phyloP scores from a whole-genome alignment of 192 early-diverging fungal genomes.

The Coemansia sp. region DNA sequence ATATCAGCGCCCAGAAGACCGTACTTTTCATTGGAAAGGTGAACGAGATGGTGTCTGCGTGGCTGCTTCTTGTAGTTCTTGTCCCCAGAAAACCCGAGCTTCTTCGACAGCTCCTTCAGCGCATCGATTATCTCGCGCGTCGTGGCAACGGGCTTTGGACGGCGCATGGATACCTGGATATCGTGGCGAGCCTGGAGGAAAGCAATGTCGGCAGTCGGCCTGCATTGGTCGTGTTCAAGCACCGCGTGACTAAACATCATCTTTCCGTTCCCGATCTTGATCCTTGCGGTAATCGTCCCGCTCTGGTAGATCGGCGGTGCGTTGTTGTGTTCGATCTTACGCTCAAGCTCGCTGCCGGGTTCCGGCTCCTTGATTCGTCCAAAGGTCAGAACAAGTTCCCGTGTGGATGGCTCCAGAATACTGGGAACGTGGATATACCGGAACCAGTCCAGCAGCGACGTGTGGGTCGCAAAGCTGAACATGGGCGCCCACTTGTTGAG shows the following conservation, averaged over 20 bases:
- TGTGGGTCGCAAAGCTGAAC: slow-evolving; percentile 34
- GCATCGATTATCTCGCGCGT: background rate
- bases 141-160: slow-evolving; percentile 9
- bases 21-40: slow-evolving; percentile 16
- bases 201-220: slow-evolving; percentile 22
- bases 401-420: background rate
- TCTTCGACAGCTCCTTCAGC: slow-evolving; percentile 9
- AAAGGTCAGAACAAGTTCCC: slow-evolving; percentile 29
- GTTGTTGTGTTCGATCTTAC: slow-evolving; percentile 2
- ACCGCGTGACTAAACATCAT: slow-evolving; percentile 11
- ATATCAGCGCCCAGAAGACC: slow-evolving; percentile 22
- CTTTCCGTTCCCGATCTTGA: slow-evolving; percentile 12
- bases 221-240: slow-evolving; percentile 2
- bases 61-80: background rate
- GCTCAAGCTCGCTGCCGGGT: background rate
- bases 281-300: slow-evolving; percentile 22
- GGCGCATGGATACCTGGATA: slow-evolving; percentile 15
- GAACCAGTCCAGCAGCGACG: slow-evolving; percentile 41
- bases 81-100: slow-evolving; percentile 14
- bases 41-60: slow-evolving; percentile 22
- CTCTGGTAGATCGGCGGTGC: slow-evolving; percentile 17
- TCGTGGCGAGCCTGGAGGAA: slow-evolving; percentile 35
- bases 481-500: slow-evolving; percentile 23
- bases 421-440: slow-evolving; percentile 7
- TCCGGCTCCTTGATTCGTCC: background rate